A percentile compares a stretch with the other conserved stretches of the same genome.
Conservation (phyloP, 768 basidiomycete genomes). For the Suillus americanus region DNA sequence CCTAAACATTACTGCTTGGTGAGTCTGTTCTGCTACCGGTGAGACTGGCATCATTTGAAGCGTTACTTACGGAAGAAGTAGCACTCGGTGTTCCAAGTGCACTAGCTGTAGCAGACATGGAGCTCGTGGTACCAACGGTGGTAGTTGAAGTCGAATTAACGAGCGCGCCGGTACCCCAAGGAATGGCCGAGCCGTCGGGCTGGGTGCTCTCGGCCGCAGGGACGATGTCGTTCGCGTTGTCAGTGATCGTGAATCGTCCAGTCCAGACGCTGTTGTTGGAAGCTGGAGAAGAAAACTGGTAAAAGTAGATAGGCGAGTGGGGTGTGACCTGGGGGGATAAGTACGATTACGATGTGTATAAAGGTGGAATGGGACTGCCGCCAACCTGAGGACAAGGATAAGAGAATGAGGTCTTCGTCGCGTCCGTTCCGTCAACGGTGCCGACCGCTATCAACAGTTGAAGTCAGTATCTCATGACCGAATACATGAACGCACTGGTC, state of each 20-base stretch:
- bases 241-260: slow-evolving; percentile 73
- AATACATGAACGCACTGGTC: slow-evolving; percentile 48
- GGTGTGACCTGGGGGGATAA: slow-evolving; percentile 49
- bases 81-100: background rate
- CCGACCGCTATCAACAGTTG: slow-evolving; percentile 53
- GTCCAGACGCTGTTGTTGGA: slow-evolving; percentile 57
- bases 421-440: slow-evolving; percentile 61
- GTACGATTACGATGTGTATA: slow-evolving; percentile 3
- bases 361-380: slow-evolving; percentile 1
- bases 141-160: slow-evolving; percentile 38
- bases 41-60: slow-evolving; percentile 9
- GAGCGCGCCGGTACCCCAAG: slow-evolving; percentile 69
- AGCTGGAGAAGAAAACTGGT: slow-evolving; percentile 60
- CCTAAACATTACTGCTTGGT: background rate
- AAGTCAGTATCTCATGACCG: background rate
- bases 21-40: slow-evolving; percentile 6
- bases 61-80: background rate
- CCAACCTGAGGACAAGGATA: slow-evolving; percentile 69
- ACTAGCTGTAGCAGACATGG: slow-evolving; percentile 10
- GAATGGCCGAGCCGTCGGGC: slow-evolving; percentile 47
- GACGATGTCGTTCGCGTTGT: slow-evolving; percentile 41
- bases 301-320: slow-evolving; percentile 75
- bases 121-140: slow-evolving; percentile 12
- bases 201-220: slow-evolving; percentile 54
- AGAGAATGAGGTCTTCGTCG: slow-evolving; percentile 41